Percentiles rank a stretch among this genome's conserved stretches.
These are phyloP conservation scores for Debaryomyces coudertii DNA, from an alignment of 1,139 yeast genomes.

Conservation along the genomic window DNA sequence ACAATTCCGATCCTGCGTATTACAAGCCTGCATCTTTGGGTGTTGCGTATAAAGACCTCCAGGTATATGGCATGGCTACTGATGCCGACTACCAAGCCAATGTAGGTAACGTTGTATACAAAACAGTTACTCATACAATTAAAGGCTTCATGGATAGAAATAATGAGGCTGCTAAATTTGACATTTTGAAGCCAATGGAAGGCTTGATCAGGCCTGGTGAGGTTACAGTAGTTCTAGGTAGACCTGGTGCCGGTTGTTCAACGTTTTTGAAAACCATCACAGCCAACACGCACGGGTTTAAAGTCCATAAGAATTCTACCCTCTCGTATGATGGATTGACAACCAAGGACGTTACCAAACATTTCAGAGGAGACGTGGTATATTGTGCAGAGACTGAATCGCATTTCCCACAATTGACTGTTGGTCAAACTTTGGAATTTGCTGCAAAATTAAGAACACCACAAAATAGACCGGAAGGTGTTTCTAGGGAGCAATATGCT, in stretches of 20 bases:
- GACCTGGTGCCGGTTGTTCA: slow-evolving; percentile 88
- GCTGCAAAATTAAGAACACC: slow-evolving; percentile 72
- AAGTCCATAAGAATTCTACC: slow-evolving; percentile 53
- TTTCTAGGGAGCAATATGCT: slow-evolving; percentile 60
- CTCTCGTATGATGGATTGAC: slow-evolving; percentile 39
- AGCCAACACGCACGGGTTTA: slow-evolving; percentile 72
- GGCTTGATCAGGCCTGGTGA: slow-evolving; percentile 72
- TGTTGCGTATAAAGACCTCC: slow-evolving; percentile 21
- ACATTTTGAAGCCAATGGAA: slow-evolving; percentile 69
- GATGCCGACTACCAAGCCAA: slow-evolving; percentile 22
- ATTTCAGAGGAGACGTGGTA: slow-evolving; percentile 52
- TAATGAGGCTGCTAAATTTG: slow-evolving; percentile 33
- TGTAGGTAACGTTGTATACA: slow-evolving; percentile 15
- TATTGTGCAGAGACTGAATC: slow-evolving; percentile 73
- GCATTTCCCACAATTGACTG: slow-evolving; percentile 75
- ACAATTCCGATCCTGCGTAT: slow-evolving; percentile 22
- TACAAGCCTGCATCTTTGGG: slow-evolving; percentile 25
- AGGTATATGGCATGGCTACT: slow-evolving; percentile 23
- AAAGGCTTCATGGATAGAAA: slow-evolving; percentile 7
- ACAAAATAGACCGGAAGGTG: slow-evolving; percentile 54
- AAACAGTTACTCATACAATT: slow-evolving; percentile 13
- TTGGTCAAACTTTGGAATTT: slow-evolving; percentile 67
- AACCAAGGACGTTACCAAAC: slow-evolving; percentile 29
- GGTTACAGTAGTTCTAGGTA: slow-evolving; percentile 73
- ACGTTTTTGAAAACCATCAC: slow-evolving; percentile 74